Evolutionary conservation across 768 basidiomycete genomes (phyloP).

Genomic region (Strobilomyces echinocephalus): DNA sequence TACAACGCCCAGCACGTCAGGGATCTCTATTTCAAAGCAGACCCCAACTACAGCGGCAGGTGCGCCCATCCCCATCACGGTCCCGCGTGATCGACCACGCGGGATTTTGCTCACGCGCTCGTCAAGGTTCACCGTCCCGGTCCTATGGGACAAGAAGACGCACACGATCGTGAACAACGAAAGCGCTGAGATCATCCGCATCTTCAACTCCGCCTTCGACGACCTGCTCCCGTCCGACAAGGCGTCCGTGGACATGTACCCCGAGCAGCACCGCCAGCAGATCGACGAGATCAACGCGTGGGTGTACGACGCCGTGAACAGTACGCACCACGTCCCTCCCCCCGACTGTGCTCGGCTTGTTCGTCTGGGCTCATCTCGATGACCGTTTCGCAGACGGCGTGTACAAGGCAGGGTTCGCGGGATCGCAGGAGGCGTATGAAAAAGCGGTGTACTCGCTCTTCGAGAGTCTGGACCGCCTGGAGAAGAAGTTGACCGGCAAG

Average conservation of each 20-base stretch:
- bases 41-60: conserved; percentile 71
- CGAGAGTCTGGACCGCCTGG: conserved; percentile 73
- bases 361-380: background rate
- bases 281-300: conserved; percentile 85
- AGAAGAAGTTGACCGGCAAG: conserved; percentile 70
- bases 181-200: conserved; percentile 90
- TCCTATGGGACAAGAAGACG: conserved; percentile 89
- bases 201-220: conserved; percentile 86
- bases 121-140: conserved; percentile 75
- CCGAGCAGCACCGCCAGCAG: conserved; percentile 59
- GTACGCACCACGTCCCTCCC: conserved; percentile 43
- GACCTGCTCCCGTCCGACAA: conserved; percentile 61
- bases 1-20: conserved; percentile 66
- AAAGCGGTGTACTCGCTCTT: conserved; percentile 71
- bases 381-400: conserved; percentile 65
- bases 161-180: conserved; percentile 94
- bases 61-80: conserved; percentile 23
- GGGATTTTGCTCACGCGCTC: background rate
- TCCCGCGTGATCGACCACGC: conserved; percentile 54
- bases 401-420: conserved; percentile 87
- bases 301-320: conserved; percentile 83
- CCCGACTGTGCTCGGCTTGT: background rate
- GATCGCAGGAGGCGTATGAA: conserved; percentile 75
- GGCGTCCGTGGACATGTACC: conserved; percentile 72
- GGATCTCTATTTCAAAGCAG: conserved; percentile 78